Base-by-base conservation (phyloP, 2,329 filamentous ascomycete species). In the Hymenoscyphus linearis region DNA sequence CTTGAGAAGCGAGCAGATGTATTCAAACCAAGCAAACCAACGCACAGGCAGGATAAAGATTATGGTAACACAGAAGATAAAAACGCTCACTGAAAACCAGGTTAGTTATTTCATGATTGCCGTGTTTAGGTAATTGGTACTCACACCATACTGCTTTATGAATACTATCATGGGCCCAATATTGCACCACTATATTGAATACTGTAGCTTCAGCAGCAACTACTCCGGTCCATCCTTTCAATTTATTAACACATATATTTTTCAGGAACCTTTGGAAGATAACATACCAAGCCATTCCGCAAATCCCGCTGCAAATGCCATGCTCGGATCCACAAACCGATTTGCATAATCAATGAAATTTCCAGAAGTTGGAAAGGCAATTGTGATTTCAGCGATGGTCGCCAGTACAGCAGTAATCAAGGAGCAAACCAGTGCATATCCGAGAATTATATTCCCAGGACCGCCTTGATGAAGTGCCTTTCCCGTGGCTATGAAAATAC, bases 401-500 rank as follows among this genome's bases (percentile, higher is more conserved):
- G 71, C 71, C 59, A 80, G 77, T 35, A 81, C 78, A 55, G 77
- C 78, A 66, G 75, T 80, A 13, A 81, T 72, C 59, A 79, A 79
- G 66, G 79, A 74, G 2, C 78, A 78, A 1, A 77, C 79, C 61
- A 77, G 70, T 18, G 74, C 66, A 61, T 78, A 79, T 14, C 73
- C 76, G 3, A 79, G 68, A 58, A 78, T 74, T 1, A 65, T 72
- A 14, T 75, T 77, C 1, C 78, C 64, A 5, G 77, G 76, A 0
- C 77, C 77, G 0, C 76, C 76, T 6, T 78, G 70, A 5, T 75
- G 76, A 2, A 79, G 66, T 4, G 76, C 75, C 57, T 78, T 76
- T 3, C 77, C 77, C 60, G 74, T 78, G 34, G 76, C 77, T 52
- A 79, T 71, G 64, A 79, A 79, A 13, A 79, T 72, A 1, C 77